Evolutionary conservation across 75 land plant genomes (phyloP), one percentile per base, ranked within the genome.

Genomic region (Sequoiadendron giganteum): DNA sequence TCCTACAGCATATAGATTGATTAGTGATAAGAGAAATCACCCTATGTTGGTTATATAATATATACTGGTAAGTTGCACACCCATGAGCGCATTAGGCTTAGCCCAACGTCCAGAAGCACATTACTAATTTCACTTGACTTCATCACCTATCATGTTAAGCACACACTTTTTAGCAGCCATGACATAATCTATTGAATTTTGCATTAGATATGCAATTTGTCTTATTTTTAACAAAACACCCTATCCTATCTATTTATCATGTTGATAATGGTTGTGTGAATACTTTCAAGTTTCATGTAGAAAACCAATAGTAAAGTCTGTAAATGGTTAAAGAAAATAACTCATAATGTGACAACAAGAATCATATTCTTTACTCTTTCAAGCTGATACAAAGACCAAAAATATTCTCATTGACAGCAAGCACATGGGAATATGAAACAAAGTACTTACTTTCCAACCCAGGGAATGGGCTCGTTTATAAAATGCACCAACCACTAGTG

Each of bases 401-500:
- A 10, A 13, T 45, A 43, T 11, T 82, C 14, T 45, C 28, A 39
- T 82, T 82, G 28, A 45, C 52, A 0, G 32, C 13, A 47, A 82
- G 32, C 84, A 28, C 45, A 79, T 28, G n/a, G 47, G 49, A 81
- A 81, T 43, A 81, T 25, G 21, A 82, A 32, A 45, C 42, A 21
- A 42, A 42, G 28, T 55, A 48, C 86, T 84, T 76, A 98, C 99
- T 95, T 98, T n/a, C 98, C 97, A 95, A 36, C 90, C 91, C 85
- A 98, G 89, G 61, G 89, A 91, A 85, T 89, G 91, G n/a, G 95
- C 99, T 88, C 99, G 94, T 78, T 88, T 89, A 87, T 93, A 92
- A 61, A 96, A 79, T 28, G 94, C 95, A 86, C 98, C 99, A 85
- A 92, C 87, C 49, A 98, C 92, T 49, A 98, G 98, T 58, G 83